These are phyloP conservation scores for Aspergillus intermedius DNA, from an alignment of 2,329 filamentous ascomycete species.

Conservation along the genomic window DNA sequence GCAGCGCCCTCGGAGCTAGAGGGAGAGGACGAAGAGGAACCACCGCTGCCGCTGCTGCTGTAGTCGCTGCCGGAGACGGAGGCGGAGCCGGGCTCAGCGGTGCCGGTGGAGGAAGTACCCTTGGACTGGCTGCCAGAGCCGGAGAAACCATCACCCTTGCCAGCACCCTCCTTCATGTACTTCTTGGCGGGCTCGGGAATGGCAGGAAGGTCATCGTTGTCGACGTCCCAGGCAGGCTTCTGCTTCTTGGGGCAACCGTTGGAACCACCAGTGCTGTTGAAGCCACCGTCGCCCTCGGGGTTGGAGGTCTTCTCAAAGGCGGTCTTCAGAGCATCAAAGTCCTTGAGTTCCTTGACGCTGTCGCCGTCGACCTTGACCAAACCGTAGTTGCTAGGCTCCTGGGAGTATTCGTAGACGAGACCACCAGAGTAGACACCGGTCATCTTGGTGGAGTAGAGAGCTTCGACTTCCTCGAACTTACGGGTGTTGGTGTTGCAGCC, in stretches of 20 bases:
- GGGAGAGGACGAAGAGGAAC: constrained; percentile 15
- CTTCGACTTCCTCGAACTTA: constrained; percentile 68
- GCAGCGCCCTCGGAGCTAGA: constrained; percentile 37
- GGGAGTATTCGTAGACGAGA: constrained; percentile 91
- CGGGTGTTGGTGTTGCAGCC: constrained; percentile 81
- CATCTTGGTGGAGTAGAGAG: constrained; percentile 81
- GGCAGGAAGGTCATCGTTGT: constrained; percentile 47
- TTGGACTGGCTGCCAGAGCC: constrained; percentile 52
- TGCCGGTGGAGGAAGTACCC: constrained; percentile 44
- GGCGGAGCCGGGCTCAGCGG: constrained; percentile 47
- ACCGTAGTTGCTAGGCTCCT: constrained; percentile 75
- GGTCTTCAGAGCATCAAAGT: constrained; percentile 55
- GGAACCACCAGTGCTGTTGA: constrained; percentile 48
- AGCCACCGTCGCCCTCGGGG: constrained; percentile 53
- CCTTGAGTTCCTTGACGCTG: constrained; percentile 51
- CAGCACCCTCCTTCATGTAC: constrained; percentile 54
- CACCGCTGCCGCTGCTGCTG: constrained; percentile 1
- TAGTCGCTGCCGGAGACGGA: constrained; percentile 15
- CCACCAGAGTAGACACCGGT: constrained; percentile 87
- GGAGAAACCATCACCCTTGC: constrained; percentile 49
- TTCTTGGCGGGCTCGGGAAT: constrained; percentile 50
- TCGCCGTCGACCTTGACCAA: constrained; percentile 61
- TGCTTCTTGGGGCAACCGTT: constrained; percentile 50
- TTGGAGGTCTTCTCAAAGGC: constrained; percentile 46
- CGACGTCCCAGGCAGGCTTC: constrained; percentile 52